phyloP scores from a whole-genome alignment of 768 basidiomycete species.

The Suillus subaureus region DNA sequence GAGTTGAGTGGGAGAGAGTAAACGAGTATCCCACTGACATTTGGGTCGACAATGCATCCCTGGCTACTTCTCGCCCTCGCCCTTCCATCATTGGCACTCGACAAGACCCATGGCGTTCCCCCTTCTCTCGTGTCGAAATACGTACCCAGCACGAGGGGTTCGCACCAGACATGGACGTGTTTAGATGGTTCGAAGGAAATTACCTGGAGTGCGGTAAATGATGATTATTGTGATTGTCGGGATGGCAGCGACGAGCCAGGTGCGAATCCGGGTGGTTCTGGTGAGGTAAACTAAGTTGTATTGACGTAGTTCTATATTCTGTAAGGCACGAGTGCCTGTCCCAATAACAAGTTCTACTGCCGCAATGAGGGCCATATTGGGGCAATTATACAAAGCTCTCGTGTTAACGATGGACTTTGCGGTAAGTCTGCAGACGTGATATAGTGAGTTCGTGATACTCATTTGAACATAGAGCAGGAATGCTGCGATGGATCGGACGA shows the following conservation, averaged over 20 bases:
- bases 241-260: conserved; percentile 98
- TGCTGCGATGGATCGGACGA: conserved; percentile 99
- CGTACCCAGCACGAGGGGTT: conserved; percentile 45
- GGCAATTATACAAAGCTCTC: conserved; percentile 70
- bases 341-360: conserved; percentile 79
- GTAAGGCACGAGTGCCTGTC: conserved; percentile 84
- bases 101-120: conserved; percentile 59
- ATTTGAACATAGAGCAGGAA: conserved; percentile 62
- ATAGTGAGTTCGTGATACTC: conserved; percentile 9
- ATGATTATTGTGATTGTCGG: conserved; percentile 92
- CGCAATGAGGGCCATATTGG: conserved; percentile 88
- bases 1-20: background rate
- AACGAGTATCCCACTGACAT: background rate
- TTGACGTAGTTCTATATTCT: conserved; percentile 13
- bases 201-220: conserved; percentile 81
- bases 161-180: conserved; percentile 63
- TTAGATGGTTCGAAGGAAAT: conserved; percentile 81
- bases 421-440: conserved; percentile 51
- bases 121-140: conserved; percentile 61
- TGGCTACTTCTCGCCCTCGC: conserved; percentile 48
- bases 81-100: conserved; percentile 41
- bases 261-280: conserved; percentile 27
- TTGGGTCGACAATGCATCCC: conserved; percentile 42
- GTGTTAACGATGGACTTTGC: conserved; percentile 92
- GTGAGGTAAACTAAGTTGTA: conserved; percentile 10